phyloP scores from a whole-genome alignment of 768 basidiomycete species.

The Suillus spraguei region DNA sequence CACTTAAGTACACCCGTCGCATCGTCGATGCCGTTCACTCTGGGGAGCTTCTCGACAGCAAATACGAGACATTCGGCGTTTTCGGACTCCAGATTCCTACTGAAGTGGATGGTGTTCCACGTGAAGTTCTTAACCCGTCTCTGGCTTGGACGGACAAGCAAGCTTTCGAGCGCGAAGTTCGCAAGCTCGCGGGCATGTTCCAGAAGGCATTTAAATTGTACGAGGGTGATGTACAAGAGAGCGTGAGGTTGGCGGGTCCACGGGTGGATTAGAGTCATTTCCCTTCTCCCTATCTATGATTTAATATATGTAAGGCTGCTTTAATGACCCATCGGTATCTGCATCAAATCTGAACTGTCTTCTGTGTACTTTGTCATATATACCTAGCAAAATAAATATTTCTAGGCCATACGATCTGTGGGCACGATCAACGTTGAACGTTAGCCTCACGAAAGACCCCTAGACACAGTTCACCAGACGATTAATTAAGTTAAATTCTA shows the following conservation, averaged over 20 bases:
- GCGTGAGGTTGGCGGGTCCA: conserved; percentile 85
- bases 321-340: neutral
- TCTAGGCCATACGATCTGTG: neutral
- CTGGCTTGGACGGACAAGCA: conserved; percentile 88
- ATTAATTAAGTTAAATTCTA: too few relatives aligned
- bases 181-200: conserved; percentile 94
- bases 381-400: neutral
- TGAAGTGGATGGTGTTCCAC: conserved; percentile 80
- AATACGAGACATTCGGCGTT: conserved; percentile 81
- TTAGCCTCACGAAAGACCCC: too few relatives aligned
- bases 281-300: neutral
- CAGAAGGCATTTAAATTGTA: conserved; percentile 91
- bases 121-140: conserved; percentile 86
- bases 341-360: neutral
- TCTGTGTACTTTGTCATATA: neutral
- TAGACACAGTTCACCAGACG: too few relatives aligned
- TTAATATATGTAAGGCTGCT: neutral
- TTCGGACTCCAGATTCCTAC: conserved; percentile 90
- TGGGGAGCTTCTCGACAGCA: conserved; percentile 83
- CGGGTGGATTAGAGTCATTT: conserved; percentile 23
- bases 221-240: conserved; percentile 79
- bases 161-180: conserved; percentile 86
- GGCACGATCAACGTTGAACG: too few relatives aligned
- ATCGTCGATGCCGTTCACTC: conserved; percentile 98
- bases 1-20: conserved; percentile 91